These are phyloP conservation scores for Suhomyces prunicola DNA, from an alignment of 805 yeast genomes.

Conservation along the genomic window DNA sequence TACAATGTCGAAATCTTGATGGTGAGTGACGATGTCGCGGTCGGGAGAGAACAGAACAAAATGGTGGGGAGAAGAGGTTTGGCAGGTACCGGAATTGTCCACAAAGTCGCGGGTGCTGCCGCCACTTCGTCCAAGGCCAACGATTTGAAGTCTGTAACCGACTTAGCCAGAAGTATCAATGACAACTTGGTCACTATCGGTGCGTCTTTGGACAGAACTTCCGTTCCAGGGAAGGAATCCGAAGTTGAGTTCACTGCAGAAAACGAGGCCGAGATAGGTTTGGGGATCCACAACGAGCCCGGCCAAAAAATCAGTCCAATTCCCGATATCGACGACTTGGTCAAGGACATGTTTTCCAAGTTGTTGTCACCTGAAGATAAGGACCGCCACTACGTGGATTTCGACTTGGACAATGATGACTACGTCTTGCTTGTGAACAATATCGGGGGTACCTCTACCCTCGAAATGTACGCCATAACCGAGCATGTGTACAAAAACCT, in stretches of 20 bases:
- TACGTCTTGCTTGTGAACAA: slow-evolving; percentile 75
- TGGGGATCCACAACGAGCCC: slow-evolving; percentile 96
- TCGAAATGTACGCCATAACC: slow-evolving; percentile 74
- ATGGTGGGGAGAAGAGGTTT: slow-evolving; percentile 93
- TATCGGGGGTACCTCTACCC: slow-evolving; percentile 82
- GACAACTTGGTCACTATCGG: slow-evolving; percentile 79
- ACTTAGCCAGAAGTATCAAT: slow-evolving; percentile 59
- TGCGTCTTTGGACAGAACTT: slow-evolving; percentile 83
- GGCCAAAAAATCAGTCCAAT: slow-evolving; percentile 69
- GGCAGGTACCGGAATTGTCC: slow-evolving; percentile 87
- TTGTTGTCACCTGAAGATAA: slow-evolving; percentile 59
- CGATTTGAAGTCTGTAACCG: slow-evolving; percentile 49
- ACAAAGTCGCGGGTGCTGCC: slow-evolving; percentile 80
- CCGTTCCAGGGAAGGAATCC: slow-evolving; percentile 74
- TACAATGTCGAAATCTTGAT: slow-evolving; percentile 66
- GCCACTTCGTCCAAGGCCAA: slow-evolving; percentile 37
- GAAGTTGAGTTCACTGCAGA: slow-evolving; percentile 47
- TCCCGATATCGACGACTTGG: slow-evolving; percentile 64
- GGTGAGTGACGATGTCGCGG: slow-evolving; percentile 92
- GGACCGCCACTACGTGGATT: slow-evolving; percentile 80
- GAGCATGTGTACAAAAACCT: slow-evolving; percentile 54
- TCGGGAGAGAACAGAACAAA: slow-evolving; percentile 84
- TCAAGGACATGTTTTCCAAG: slow-evolving; percentile 56
- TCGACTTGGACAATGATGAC: slow-evolving; percentile 55
- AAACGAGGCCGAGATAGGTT: slow-evolving; percentile 81